phyloP scores from a whole-genome alignment of 1,139 yeast genomes.

The Arxiozyma telluris region DNA sequence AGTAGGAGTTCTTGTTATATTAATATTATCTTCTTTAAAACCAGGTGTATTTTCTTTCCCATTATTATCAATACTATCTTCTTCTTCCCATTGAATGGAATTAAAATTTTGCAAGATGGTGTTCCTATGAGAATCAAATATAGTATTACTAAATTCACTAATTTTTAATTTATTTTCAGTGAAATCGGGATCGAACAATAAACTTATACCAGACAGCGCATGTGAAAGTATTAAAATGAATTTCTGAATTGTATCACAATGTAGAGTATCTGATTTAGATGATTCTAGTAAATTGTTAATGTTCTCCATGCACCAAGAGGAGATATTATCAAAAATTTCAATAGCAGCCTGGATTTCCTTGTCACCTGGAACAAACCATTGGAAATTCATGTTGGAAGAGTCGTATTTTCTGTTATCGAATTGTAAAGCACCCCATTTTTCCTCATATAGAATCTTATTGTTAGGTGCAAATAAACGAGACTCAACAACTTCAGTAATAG shows the following conservation, averaged over 20 bases:
- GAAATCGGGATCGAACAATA: constrained; percentile 54
- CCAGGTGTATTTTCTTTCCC: constrained; percentile 7
- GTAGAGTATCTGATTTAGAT: constrained; percentile 20
- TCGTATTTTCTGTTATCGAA: constrained; percentile 39
- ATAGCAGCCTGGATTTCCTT: constrained; percentile 56
- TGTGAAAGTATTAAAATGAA: constrained; percentile 52
- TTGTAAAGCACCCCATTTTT: constrained; percentile 70
- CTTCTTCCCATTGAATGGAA: constrained; percentile 26
- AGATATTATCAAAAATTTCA: constrained; percentile 46
- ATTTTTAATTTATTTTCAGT: constrained; percentile 19
- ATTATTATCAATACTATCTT: constrained; percentile 20
- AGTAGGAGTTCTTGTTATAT: constrained; percentile 32
- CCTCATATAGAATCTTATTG: constrained; percentile 32
- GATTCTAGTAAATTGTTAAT: constrained; percentile 36
- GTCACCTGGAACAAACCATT: constrained; percentile 67
- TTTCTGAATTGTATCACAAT: constrained; percentile 45
- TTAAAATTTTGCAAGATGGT: constrained; percentile 23
- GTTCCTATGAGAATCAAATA: constrained; percentile 26
- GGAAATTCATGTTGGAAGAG: constrained; percentile 42
- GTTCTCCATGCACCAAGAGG: constrained; percentile 37
- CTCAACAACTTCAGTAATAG: constrained; percentile 54
- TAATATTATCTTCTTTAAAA: constrained; percentile 10
- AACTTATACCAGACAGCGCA: constrained; percentile 65
- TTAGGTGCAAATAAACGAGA: constrained; percentile 43
- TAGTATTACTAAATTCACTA: not conserved